Evolutionary conservation across 164 flowering plant species (phyloP), one percentile per base, ranked within the genome.

Genomic region (Vitis labrusca): DNA sequence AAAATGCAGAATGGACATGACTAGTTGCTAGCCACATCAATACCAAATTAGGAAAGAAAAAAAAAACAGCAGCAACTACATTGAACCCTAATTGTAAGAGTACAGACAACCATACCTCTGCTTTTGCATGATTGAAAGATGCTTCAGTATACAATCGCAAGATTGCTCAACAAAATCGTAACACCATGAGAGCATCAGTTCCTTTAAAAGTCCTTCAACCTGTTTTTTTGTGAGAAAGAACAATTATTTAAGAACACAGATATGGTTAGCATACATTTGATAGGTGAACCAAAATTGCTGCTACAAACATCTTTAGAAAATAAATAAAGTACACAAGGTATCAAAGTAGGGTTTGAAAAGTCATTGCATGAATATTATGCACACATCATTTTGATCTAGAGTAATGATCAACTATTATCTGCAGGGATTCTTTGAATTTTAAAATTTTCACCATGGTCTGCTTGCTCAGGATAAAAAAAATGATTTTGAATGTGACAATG

Each of bases 131-230:
- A 62, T 63, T 23, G 86, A 78, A 50, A 88, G 86, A 61, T 83
- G 78, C 78, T 86, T 80, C 65, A 70, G 58, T 17, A 86, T 76
- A 60, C 78, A 80, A 19, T 85, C 86, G 52, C 88, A 85, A 50
- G 68, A 77, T 59, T 78, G 73, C 68, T 83, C 90, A 9, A 86
- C 75, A 58, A 82, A 86, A 65, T 83, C 87, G 67, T 85, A 85
- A 67, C 84, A 79, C 9, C 78, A 79, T 27, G 82, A 82, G 29
- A 80, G 50, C 10, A 32, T 77, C 75, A 77, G 57, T 53, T 85
- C 90, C 54, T 66, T 73, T 13, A 85, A 44, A 72, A 80, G 86
- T 64, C 89, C 93, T 60, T 83, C 92, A 23, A 86, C 90, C 94
- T 90, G 86, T 72, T 69, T 59, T 37, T 37, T 37, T 37, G 44